These are phyloP conservation scores for Phytopythium oedochilum DNA, from an alignment of 352 stramenopile species.

Conservation along the genomic window DNA sequence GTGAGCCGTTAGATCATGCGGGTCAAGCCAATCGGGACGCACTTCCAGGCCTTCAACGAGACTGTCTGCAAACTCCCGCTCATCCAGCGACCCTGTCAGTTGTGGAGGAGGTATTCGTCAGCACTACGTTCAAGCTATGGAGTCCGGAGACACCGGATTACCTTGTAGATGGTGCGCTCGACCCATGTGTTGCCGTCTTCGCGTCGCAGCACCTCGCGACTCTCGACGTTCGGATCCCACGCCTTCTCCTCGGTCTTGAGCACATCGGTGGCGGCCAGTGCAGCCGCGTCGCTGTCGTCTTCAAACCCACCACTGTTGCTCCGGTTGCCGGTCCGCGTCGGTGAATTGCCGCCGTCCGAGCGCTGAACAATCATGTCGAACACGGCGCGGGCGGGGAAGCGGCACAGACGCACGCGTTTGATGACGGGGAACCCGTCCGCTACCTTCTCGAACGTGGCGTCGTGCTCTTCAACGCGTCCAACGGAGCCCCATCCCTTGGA, in stretches of 20 bases:
- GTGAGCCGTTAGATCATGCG: too few species aligned
- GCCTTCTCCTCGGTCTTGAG: not conserved
- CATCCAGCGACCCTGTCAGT: constrained; percentile 22
- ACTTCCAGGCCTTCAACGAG: constrained; percentile 69
- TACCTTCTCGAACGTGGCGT: constrained; percentile 49
- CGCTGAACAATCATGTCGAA: constrained; percentile 59
- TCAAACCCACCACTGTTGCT: not conserved
- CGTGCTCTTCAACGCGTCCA: constrained; percentile 28
- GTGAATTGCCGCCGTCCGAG: not conserved
- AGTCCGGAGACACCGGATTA: not conserved
- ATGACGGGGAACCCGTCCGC: constrained; percentile 61
- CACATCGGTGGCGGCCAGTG: too few species aligned
- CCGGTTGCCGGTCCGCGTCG: not conserved
- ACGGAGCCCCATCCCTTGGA: constrained; percentile 30
- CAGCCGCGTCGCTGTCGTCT: not conserved
- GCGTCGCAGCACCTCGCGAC: constrained; percentile 35
- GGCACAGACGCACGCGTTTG: constrained; percentile 53
- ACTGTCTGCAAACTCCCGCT: constrained; percentile 42
- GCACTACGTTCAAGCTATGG: not conserved
- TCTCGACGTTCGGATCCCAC: constrained; percentile 43
- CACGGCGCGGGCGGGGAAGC: constrained; percentile 60
- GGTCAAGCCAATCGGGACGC: constrained; percentile 4
- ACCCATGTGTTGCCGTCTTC: constrained; percentile 53
- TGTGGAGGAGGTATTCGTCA: not conserved
- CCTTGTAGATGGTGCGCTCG: constrained; percentile 53